Base-by-base conservation (phyloP, 164 flowering plant genomes). In the Brasenia schreberi region DNA sequence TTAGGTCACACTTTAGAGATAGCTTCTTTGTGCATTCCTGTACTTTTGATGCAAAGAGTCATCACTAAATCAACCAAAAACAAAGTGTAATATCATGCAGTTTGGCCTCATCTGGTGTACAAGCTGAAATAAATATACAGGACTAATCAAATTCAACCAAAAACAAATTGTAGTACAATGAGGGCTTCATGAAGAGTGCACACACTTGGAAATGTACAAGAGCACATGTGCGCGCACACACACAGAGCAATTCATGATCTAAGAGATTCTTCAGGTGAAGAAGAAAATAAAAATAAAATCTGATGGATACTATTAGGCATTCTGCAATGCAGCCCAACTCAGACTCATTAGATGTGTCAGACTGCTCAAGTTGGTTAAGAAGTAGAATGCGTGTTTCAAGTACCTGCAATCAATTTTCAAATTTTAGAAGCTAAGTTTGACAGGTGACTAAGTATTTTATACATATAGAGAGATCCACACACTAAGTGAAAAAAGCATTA, bases 381-480 rank as follows among this genome's bases (percentile, higher is more conserved):
- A 87, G 86, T 42, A 83, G 77, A 61, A 82, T 74, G 14, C 95
- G 92, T 67, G 64, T 76, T 70, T 92, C 98, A 65, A 81, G 84
- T 65, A 83, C 87, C 98, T 89, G 85, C 19, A 67, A 69, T 5
- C 56, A 49, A 49, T 49, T 9, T 9, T 49, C 10, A 49, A 14
- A 7, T 0, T 9, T 49, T 2, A 9, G 16, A 49, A 49, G 12
- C 9, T 9, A 49, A 49, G 9, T 49, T 9, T 49, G 16, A 14
- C 39, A 33, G 39, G 39, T 33, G 39, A 33, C 39, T 3, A 33
- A 49, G 56, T 9, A 49, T 2, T 5, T 49, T 49, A 45, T 45
- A 12, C 14, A 45, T 45, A 45, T 7, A 49, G 10, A 9, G 56
- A 49, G 16, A 33, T 33, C 39, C 16, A 49, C 9, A 5, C 56